Base-by-base conservation (phyloP, 805 yeast genomes). In the Debaryomyces tyrocola region DNA sequence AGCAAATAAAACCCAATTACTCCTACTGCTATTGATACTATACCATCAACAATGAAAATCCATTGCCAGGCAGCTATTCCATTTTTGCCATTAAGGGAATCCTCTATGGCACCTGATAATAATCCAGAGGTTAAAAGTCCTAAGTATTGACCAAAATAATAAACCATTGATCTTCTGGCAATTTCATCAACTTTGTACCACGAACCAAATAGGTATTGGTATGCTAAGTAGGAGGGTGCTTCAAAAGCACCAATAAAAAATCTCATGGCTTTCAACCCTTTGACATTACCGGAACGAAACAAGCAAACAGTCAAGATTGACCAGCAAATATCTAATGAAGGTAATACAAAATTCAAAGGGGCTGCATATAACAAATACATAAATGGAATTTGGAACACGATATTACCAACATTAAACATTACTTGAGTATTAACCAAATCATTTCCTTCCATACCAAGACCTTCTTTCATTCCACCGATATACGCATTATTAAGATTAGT, bases 41-140 rank as follows among this genome's bases (percentile, higher is more conserved):
- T 54, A 7, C 82, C 82, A 58, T 82, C 86, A 51, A 84, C 70
- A 43, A 84, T 76, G 54, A 80, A 83, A 58, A 80, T 77, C 87
- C 87, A 84, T 64, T 82, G 69, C 87, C 87, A 84, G 8, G 86
- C 83, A 5, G 71, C 73, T 9, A 77, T 61, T 0, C 86, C 86
- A 40, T 59, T 51, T 8, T 56, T 63, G 20, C 85, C 86, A 43
- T 73, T 59, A 49, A 84, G 57, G 33, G 64, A 50, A 5, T 65
- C 51, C 45, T 64, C 73, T n/a, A 81, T 70, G 10, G 80, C 75
- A 14, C 82, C 77, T 53, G 81, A 83, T 33, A 84, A 65, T 45
- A 79, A 75, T 35, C 85, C 84, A 4, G 83, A 71, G 18, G 85
- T 79, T 47, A 82, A 64, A 27, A 73, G 60, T 33, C 85, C 88